Conservation (phyloP, 768 basidiomycete genomes). For the Pholiota conissans region DNA sequence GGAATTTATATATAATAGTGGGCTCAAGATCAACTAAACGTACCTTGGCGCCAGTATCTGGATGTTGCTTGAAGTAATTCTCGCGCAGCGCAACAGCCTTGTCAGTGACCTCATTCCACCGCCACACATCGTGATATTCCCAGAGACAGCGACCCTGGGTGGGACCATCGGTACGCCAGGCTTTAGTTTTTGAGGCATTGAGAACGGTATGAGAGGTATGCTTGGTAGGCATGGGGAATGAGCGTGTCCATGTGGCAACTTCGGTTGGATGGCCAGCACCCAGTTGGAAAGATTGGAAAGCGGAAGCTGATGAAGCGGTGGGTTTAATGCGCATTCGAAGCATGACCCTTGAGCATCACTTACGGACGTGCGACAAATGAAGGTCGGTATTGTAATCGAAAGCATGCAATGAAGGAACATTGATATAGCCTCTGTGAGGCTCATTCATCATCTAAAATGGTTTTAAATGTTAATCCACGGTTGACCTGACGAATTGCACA, state of each 20-base stretch:
- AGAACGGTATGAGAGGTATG: constrained; percentile 56
- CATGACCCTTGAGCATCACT: constrained; percentile 36
- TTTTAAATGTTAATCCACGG: not conserved
- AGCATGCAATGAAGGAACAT: constrained; percentile 73
- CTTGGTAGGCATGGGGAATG: constrained; percentile 87
- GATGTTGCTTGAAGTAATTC: constrained; percentile 80
- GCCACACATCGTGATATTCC: constrained; percentile 95
- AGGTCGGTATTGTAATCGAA: constrained; percentile 97
- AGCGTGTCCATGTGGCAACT: constrained; percentile 79
- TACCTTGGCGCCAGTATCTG: constrained; percentile 62
- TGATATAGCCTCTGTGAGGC: constrained; percentile 91
- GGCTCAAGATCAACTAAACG: constrained; percentile 1
- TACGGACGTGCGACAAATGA: constrained; percentile 77
- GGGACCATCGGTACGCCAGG: constrained; percentile 77
- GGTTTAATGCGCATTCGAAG: not conserved
- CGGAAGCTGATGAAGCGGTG: constrained; percentile 56
- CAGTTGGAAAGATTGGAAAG: constrained; percentile 89
- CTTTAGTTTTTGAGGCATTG: constrained; percentile 58
- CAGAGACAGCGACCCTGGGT: constrained; percentile 75
- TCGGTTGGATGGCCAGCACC: constrained; percentile 83
- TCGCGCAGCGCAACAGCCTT: constrained; percentile 78
- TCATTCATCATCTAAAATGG: constrained; percentile 84
- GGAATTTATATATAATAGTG: not conserved
- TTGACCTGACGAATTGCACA: constrained; percentile 28
- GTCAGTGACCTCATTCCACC: constrained; percentile 68